These are phyloP conservation scores for Coemansia brasiliensis DNA, from an alignment of 192 early-diverging fungal species.

Conservation along the genomic window DNA sequence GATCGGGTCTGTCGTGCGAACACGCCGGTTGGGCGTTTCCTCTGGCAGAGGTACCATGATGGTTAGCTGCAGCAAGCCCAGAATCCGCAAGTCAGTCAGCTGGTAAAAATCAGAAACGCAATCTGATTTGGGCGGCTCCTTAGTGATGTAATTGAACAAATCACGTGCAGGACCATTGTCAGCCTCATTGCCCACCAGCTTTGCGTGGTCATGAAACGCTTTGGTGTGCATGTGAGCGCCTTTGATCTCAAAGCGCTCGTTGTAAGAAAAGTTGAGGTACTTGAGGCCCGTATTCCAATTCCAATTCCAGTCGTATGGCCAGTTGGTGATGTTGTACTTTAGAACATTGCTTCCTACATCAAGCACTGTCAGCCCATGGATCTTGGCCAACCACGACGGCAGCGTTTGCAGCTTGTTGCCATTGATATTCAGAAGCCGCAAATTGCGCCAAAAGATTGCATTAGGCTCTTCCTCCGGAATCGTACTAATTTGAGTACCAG, in stretches of 20 bases:
- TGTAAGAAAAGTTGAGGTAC: constrained; percentile 89
- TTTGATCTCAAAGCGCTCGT: constrained; percentile 86
- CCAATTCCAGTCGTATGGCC: constrained; percentile 97
- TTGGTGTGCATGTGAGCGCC: constrained; percentile 58
- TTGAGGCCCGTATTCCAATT: constrained; percentile 89
- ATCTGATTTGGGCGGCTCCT: constrained; percentile 61
- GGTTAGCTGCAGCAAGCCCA: constrained; percentile 91
- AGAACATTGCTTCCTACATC: constrained; percentile 87
- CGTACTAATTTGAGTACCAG: constrained; percentile 79
- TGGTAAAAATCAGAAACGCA: constrained; percentile 70
- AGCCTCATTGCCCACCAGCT: constrained; percentile 38
- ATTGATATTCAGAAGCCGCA: constrained; percentile 82
- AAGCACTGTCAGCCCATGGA: constrained; percentile 71
- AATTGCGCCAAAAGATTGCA: constrained; percentile 62
- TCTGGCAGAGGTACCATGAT: constrained; percentile 79
- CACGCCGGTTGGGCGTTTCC: constrained; percentile 75
- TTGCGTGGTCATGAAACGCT: constrained; percentile 52
- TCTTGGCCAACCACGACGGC: constrained; percentile 89
- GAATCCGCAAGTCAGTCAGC: constrained; percentile 71
- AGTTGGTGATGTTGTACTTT: constrained; percentile 92
- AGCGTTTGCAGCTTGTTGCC: constrained; percentile 87
- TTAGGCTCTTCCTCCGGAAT: constrained; percentile 83
- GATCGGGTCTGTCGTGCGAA: constrained; percentile 82
- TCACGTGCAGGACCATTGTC: constrained; percentile 34
- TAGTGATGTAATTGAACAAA: constrained; percentile 49